Evolutionary conservation across 2,329 filamentous ascomycete genomes (phyloP).

Genomic region (Aspergillus transmontanensis): DNA sequence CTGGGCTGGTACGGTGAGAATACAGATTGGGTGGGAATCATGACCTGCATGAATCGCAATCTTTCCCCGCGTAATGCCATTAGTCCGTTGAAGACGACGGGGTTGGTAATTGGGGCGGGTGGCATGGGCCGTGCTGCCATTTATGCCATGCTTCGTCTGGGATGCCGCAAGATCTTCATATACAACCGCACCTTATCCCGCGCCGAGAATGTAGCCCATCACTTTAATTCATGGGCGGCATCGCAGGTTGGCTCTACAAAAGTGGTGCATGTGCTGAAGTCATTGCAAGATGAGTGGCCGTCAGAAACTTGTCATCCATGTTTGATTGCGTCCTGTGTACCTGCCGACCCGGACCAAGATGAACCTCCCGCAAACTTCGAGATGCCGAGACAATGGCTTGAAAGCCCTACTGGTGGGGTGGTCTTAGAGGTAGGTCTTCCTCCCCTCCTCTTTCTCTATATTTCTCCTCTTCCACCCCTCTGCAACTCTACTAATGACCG

Average conservation of each 20-base stretch:
- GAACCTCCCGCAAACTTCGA: conserved; percentile 69
- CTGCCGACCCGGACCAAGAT: conserved; percentile 67
- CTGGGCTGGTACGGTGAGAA: conserved; percentile 49
- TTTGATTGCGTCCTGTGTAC: conserved; percentile 76
- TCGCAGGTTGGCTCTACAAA: conserved; percentile 40
- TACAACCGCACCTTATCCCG: conserved; percentile 71
- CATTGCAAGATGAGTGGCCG: conserved; percentile 66
- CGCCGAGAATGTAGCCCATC: conserved; percentile 66
- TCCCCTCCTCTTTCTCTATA: background rate
- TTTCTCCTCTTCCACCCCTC: background rate
- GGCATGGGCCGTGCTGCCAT: conserved; percentile 79
- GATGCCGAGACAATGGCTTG: conserved; percentile 69
- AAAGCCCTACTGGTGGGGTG: conserved; percentile 73
- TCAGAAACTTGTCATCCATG: conserved; percentile 65
- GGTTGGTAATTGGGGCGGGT: conserved; percentile 60
- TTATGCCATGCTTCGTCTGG: conserved; percentile 76
- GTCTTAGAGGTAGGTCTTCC: conserved; percentile 62
- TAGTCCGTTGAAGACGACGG: conserved; percentile 52
- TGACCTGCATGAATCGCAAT: conserved; percentile 45
- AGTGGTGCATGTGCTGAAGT: conserved; percentile 57
- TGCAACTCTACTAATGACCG: background rate
- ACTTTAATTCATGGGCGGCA: conserved; percentile 63
- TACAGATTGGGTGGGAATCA: conserved; percentile 48
- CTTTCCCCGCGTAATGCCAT: conserved; percentile 56
- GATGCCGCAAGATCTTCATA: conserved; percentile 74